Conservation (phyloP, 1,284 basidiomycete genomes). For the Rhodotorula glutinis region DNA sequence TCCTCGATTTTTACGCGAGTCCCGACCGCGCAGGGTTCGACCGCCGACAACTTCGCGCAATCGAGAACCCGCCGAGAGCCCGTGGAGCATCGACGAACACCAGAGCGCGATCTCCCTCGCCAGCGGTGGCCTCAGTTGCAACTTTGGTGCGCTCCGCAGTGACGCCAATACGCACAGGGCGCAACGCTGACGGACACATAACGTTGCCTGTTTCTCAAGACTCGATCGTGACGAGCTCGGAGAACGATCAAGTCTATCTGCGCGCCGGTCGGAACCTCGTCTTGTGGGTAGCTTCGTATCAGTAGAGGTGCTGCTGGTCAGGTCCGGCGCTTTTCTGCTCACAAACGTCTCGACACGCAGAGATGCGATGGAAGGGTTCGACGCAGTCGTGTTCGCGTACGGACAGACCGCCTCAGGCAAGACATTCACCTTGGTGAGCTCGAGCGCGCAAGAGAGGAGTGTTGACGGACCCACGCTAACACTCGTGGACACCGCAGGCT, state of each 20-base stretch:
- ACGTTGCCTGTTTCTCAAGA: slow-evolving; percentile 49
- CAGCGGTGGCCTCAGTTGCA: slow-evolving; percentile 56
- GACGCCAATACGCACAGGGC: too few species aligned
- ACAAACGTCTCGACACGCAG: slow-evolving; percentile 3
- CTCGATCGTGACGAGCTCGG: slow-evolving; percentile 72
- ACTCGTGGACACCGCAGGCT: slow-evolving; percentile 47
- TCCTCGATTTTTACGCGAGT: neutral
- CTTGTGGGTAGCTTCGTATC: slow-evolving; percentile 48
- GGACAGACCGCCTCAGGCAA: slow-evolving; percentile 85
- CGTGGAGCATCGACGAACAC: slow-evolving; percentile 13
- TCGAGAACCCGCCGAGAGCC: neutral
- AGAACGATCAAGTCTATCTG: slow-evolving; percentile 80
- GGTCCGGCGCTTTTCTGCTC: too few species aligned
- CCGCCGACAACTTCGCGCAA: neutral
- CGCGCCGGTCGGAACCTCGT: slow-evolving; percentile 82
- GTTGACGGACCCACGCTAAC: too few species aligned
- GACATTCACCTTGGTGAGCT: slow-evolving; percentile 74
- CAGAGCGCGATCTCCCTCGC: slow-evolving; percentile 39
- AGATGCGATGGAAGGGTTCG: slow-evolving; percentile 85
- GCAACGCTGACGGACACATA: too few species aligned
- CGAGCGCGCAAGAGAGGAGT: too few species aligned
- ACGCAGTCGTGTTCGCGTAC: slow-evolving; percentile 90
- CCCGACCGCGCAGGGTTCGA: neutral
- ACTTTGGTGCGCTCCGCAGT: slow-evolving; percentile 52
- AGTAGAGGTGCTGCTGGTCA: slow-evolving; percentile 56